phyloP scores from a whole-genome alignment of 495 filamentous ascomycete genomes.

The Penicillium mononematosum region DNA sequence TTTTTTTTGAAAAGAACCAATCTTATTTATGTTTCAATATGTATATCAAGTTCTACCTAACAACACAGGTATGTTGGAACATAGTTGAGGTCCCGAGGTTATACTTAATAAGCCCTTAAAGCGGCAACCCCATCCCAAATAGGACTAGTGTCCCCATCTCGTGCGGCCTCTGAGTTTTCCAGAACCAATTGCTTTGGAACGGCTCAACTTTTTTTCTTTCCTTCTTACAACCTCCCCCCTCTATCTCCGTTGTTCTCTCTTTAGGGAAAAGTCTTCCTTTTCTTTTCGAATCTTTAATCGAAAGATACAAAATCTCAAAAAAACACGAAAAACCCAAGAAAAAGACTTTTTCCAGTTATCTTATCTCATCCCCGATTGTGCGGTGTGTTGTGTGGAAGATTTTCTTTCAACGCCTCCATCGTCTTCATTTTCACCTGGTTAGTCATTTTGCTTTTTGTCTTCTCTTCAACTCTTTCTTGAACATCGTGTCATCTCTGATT shows the following conservation, averaged over 20 bases:
- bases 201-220: conserved; percentile 39
- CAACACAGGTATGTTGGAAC: too few species aligned
- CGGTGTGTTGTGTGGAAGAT: conserved; percentile 42
- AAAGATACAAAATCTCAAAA: conserved; percentile 50
- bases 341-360: conserved; percentile 29
- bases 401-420: conserved; percentile 32
- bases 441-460: conserved; percentile 15
- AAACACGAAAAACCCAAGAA: conserved; percentile 40
- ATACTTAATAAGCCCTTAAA: conserved; percentile 25
- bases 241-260: conserved; percentile 35
- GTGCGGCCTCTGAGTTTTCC: conserved; percentile 40
- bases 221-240: conserved; percentile 39
- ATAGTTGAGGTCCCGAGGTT: not conserved
- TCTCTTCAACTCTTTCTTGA: not conserved
- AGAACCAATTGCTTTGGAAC: conserved; percentile 34
- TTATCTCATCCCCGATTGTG: conserved; percentile 41
- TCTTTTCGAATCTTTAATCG: conserved; percentile 40
- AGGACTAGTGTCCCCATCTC: conserved; percentile 27
- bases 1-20: not conserved
- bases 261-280: conserved; percentile 30
- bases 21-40: too few species aligned
- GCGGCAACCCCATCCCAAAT: conserved; percentile 20
- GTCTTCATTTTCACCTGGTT: conserved; percentile 26
- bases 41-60: too few species aligned
- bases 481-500: not conserved